These are phyloP conservation scores for Tetracladium setigerum DNA, from an alignment of 495 filamentous ascomycete genomes.

Conservation along the genomic window DNA sequence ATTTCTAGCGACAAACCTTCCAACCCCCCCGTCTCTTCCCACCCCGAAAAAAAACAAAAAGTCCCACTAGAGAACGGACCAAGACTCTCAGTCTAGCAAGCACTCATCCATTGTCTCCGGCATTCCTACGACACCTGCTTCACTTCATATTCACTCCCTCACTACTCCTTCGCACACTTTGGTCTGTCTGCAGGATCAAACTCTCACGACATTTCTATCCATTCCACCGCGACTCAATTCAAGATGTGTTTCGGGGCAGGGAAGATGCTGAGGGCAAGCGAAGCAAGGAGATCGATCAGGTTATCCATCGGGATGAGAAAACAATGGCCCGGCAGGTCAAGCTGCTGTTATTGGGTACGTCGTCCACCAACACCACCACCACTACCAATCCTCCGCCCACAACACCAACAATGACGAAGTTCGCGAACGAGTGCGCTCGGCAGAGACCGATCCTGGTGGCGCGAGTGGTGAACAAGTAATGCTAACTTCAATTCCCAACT, in stretches of 20 bases:
- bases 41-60: too few species aligned
- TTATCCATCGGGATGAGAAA: conserved; percentile 76
- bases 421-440: neutral
- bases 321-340: conserved; percentile 72
- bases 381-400: conserved; percentile 8
- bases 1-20: too few species aligned
- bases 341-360: conserved; percentile 69
- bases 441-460: neutral
- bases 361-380: conserved; percentile 10
- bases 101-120: too few species aligned
- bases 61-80: too few species aligned
- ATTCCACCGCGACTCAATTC: conserved; percentile 15
- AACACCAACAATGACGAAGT: conserved; percentile 1
- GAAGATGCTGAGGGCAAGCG: conserved; percentile 40
- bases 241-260: conserved; percentile 59
- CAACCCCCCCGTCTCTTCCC: too few species aligned
- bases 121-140: too few species aligned
- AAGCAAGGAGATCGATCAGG: conserved; percentile 66
- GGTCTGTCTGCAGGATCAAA: neutral
- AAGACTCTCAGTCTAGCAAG: too few species aligned
- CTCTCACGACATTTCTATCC: neutral
- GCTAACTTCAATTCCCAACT: conserved; percentile 8
- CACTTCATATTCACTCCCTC: neutral
- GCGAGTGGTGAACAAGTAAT: neutral
- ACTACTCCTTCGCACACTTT: too few species aligned